Base-by-base conservation (phyloP, 106 monocot genomes). In the Triglochin maritima region DNA sequence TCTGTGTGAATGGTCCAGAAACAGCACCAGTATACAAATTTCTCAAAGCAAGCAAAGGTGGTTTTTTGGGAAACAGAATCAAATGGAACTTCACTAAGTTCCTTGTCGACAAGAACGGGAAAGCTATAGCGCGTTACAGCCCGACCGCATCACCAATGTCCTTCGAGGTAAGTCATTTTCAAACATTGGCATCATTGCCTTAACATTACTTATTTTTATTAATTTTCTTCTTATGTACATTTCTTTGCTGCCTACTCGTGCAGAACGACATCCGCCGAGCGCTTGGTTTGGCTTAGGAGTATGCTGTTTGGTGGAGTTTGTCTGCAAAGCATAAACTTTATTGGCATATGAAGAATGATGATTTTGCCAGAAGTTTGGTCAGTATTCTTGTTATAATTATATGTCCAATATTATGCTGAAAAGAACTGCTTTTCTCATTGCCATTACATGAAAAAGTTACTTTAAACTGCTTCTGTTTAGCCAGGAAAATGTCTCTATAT, bases 11-110 rank as follows among this genome's bases (percentile, higher is more conserved):
- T 83, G 94, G 94, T 62, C 79, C 78, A 67, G 71, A 81, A 5
- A 44, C 87, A 44, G 76, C 69, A 9, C 94, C 86, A 7, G 56
- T 94, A 15, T 94, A 89, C 75, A 80, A 80, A 73, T 94, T 94
- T 62, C 82, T 94, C 7, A 89, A 83, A 79, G 76, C 75, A 41
- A 89, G 84, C 64, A 86, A 94, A 71, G 10, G 69, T 68, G 82
- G 89, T 7, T 72, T 87, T 53, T 15, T 80, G 63, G 82, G 86
- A 51, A 80, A 71, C 47, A 70, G 84, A 75, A 85, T 94, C 44
- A 86, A 94, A 66, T 94, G 94, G 94, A 94, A 94, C 70, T 94
- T 89, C 76, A 89, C 94, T 44, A 94, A 94, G 69, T 94, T 94
- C 65, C 68, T 94, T 50, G 61, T 89, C 57, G 87, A 82, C 58